phyloP scores from a whole-genome alignment of 306 rosid genomes.

The Ceratonia siliqua region DNA sequence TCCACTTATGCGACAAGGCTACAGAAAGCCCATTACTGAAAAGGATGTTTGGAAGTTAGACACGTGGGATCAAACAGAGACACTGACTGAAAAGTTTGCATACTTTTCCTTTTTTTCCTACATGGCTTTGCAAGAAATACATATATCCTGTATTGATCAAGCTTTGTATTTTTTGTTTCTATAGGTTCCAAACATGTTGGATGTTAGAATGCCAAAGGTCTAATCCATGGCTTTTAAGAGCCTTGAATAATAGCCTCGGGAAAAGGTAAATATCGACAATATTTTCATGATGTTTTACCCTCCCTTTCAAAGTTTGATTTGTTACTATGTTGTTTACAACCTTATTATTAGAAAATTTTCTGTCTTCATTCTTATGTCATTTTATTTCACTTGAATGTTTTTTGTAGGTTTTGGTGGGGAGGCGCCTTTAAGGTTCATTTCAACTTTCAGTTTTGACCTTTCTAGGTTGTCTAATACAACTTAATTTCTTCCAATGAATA shows the following conservation, averaged over 20 bases:
- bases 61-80: constrained; percentile 76
- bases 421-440: constrained; percentile 68
- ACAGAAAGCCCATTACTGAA: constrained; percentile 70
- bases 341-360: background rate
- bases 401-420: constrained; percentile 85
- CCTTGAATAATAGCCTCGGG: constrained; percentile 80
- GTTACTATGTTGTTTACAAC: background rate
- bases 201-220: constrained; percentile 63
- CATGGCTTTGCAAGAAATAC: constrained; percentile 28
- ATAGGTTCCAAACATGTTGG: constrained; percentile 79
- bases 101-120: constrained; percentile 16
- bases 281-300: constrained; percentile 23
- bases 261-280: constrained; percentile 50
- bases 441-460: background rate
- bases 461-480: background rate
- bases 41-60: constrained; percentile 90
- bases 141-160: constrained; percentile 1
- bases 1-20: constrained; percentile 81
- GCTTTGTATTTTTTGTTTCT: constrained; percentile 21
- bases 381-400: constrained; percentile 34
- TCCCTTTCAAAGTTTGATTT: constrained; percentile 1
- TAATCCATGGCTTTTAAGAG: constrained; percentile 79
- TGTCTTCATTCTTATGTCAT: constrained; percentile 11
- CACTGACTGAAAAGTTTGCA: constrained; percentile 55
- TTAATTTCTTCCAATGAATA: constrained; percentile 12